These are phyloP conservation scores for Aspergillus campestris DNA, from an alignment of 495 filamentous ascomycete species.

Conservation along the genomic window DNA sequence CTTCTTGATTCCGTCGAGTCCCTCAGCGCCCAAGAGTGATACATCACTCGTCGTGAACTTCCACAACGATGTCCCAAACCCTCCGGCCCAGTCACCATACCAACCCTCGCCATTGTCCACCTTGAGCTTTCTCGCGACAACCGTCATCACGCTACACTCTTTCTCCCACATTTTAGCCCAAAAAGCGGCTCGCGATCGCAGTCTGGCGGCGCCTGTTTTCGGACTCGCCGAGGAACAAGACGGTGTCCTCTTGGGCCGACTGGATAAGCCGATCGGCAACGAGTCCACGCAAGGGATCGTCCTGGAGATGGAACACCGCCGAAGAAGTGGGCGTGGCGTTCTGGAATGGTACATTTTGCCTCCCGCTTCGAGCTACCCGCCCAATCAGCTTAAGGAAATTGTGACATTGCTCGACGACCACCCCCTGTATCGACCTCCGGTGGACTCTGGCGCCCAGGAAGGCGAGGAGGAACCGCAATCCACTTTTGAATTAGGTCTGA, in stretches of 20 bases:
- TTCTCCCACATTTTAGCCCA: conserved; percentile 60
- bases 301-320: conserved; percentile 75
- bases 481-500: conserved; percentile 80
- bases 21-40: conserved; percentile 20
- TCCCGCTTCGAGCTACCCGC: conserved; percentile 27
- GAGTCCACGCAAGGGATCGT: conserved; percentile 53
- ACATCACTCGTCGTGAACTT: conserved; percentile 37
- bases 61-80: conserved; percentile 36
- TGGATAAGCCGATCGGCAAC: conserved; percentile 34
- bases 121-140: conserved; percentile 59
- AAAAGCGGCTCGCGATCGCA: conserved; percentile 61
- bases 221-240: conserved; percentile 68
- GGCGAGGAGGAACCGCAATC: conserved; percentile 47
- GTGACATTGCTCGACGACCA: conserved; percentile 75
- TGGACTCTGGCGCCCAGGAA: conserved; percentile 21
- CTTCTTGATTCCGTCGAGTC: conserved; percentile 20
- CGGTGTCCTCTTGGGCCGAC: conserved; percentile 57
- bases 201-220: conserved; percentile 60
- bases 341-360: conserved; percentile 69
- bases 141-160: conserved; percentile 52
- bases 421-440: conserved; percentile 50
- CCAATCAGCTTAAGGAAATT: conserved; percentile 32
- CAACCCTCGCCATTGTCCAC: conserved; percentile 54
- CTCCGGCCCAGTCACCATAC: conserved; percentile 53
- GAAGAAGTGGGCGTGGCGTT: conserved; percentile 70